phyloP scores from a whole-genome alignment of 345 rosid species.

The Clausena lansium region DNA sequence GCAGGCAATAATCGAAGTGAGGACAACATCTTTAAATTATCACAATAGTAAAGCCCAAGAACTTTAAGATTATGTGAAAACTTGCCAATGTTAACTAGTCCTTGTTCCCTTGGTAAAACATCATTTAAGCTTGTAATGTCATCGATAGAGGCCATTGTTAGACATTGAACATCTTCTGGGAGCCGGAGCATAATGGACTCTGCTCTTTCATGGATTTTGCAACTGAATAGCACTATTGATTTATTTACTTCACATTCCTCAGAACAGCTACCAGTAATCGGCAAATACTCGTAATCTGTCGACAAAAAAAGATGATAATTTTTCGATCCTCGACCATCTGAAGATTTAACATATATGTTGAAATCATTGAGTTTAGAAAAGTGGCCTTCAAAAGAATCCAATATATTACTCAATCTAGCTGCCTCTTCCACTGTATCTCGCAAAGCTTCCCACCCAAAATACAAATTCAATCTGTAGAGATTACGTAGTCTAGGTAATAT shows the following conservation, averaged over 20 bases:
- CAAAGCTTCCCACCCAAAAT: not conserved
- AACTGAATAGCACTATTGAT: too few relatives aligned
- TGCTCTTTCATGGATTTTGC: not conserved
- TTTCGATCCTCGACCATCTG: not conserved
- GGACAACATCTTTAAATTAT: too few relatives aligned
- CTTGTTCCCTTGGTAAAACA: not conserved
- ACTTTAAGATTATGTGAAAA: not conserved
- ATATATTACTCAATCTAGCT: not conserved
- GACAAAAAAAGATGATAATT: too few relatives aligned
- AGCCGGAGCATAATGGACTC: not conserved
- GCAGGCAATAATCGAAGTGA: too few relatives aligned
- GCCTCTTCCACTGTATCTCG: not conserved
- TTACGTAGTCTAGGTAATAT: not conserved
- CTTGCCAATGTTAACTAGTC: too few relatives aligned
- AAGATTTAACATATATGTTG: not conserved
- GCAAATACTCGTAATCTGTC: too few relatives aligned
- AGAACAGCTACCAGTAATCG: too few relatives aligned
- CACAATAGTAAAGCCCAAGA: too few relatives aligned
- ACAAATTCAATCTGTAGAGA: not conserved
- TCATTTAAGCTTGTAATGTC: not conserved
- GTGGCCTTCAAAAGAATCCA: not conserved
- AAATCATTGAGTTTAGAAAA: not conserved
- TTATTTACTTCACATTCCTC: too few relatives aligned
- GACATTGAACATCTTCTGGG: not conserved
- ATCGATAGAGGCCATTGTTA: accelerated